Conservation (phyloP, 2,329 filamentous ascomycete species). For the Knufia petricola region DNA sequence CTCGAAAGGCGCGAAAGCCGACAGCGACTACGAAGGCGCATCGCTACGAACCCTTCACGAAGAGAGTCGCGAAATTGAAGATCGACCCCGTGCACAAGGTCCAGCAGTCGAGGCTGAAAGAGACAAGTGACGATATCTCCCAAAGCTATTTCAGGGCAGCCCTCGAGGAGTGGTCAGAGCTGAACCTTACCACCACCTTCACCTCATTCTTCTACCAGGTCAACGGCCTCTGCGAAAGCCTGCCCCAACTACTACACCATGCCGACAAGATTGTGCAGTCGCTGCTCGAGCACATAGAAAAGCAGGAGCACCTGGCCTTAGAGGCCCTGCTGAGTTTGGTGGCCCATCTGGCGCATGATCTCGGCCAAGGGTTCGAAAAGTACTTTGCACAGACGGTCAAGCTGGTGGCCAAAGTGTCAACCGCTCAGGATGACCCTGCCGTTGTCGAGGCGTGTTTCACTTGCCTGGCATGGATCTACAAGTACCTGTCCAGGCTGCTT, state of each 20-base stretch:
- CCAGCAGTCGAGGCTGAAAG: constrained; percentile 59
- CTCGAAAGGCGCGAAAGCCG: constrained; percentile 55
- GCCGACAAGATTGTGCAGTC: constrained; percentile 73
- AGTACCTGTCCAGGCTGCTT: constrained; percentile 81
- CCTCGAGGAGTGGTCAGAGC: constrained; percentile 79
- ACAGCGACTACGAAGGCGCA: constrained; percentile 74
- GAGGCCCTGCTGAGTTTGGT: constrained; percentile 83
- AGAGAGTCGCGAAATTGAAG: constrained; percentile 82
- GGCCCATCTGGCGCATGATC: constrained; percentile 86
- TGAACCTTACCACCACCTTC: constrained; percentile 80
- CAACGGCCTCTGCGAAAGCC: constrained; percentile 70
- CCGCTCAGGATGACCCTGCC: constrained; percentile 65
- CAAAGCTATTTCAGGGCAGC: constrained; percentile 72
- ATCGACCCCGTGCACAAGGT: constrained; percentile 88
- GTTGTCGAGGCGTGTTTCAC: constrained; percentile 98
- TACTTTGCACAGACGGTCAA: constrained; percentile 69
- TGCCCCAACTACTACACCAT: constrained; percentile 86
- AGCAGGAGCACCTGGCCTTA: constrained; percentile 66
- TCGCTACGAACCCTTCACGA: constrained; percentile 82
- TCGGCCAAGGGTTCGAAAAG: constrained; percentile 78
- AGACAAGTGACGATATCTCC: constrained; percentile 63
- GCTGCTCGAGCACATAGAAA: constrained; percentile 65
- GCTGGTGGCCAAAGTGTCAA: constrained; percentile 68
- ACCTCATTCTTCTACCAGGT: constrained; percentile 66
- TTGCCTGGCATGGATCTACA: constrained; percentile 90